phyloP scores from a whole-genome alignment of 768 basidiomycete species.

The Leccinum olivaceopallidum region DNA sequence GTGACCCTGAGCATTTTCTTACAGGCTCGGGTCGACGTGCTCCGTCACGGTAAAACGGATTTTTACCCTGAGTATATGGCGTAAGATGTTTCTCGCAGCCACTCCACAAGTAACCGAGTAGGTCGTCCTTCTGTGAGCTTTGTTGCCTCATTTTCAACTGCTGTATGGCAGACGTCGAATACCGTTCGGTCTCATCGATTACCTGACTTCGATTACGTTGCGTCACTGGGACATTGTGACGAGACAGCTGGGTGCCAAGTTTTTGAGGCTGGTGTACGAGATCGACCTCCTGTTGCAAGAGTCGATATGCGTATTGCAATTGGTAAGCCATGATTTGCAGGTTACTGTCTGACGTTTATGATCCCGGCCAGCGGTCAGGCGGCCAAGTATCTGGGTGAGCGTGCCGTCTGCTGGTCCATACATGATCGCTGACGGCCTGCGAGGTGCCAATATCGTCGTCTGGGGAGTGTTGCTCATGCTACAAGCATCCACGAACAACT shows the following conservation, averaged over 20 bases:
- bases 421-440: not conserved
- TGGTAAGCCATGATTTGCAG: constrained; percentile 45
- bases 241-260: too few relatives aligned
- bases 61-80: constrained; percentile 90
- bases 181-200: constrained; percentile 67
- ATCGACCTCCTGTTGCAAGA: constrained; percentile 57
- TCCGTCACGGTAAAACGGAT: constrained; percentile 73
- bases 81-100: constrained; percentile 81
- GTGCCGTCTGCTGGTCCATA: not conserved
- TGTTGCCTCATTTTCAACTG: constrained; percentile 9
- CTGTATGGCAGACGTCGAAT: constrained; percentile 61
- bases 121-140: constrained; percentile 35
- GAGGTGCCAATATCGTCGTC: constrained; percentile 50
- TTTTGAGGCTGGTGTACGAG: constrained; percentile 55
- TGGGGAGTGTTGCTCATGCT: constrained; percentile 64
- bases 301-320: constrained; percentile 46
- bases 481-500: constrained; percentile 55
- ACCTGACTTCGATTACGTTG: constrained; percentile 71
- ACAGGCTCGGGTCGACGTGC: constrained; percentile 75
- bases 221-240: constrained; percentile 59
- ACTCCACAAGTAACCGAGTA: constrained; percentile 88
- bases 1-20: constrained; percentile 17
- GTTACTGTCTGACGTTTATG: constrained; percentile 10
- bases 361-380: constrained; percentile 39
- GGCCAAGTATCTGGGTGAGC: constrained; percentile 61